Evolutionary conservation across 768 basidiomycete species (phyloP), one percentile per base, ranked within the genome.

Genomic region (Leccinellum luteum): DNA sequence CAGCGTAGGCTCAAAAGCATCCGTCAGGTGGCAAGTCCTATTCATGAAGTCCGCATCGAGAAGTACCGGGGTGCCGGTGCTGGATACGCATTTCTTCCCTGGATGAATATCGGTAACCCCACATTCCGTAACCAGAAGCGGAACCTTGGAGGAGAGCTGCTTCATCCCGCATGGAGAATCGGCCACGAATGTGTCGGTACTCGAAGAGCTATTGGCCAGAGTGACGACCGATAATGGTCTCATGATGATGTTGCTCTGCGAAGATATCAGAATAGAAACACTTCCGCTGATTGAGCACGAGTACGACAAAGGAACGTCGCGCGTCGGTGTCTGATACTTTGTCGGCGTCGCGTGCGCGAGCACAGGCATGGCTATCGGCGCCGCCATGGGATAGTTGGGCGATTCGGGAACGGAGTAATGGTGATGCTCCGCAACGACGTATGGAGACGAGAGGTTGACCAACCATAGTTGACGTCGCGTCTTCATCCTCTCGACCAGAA

Each of bases 401-500:
- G 57, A 53, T n/a, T 28, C 31, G 6, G 31, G 32, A 10, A 41
- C 15, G 45, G 10, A 21, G 28, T 19, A 9, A 41, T n/a, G 13
- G 5, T 13, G 6, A 17, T 23, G 28, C 4, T 31, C 50, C n/a
- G 38, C 51, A 23, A 32, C 8, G 27, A 41, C 25, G 7, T 14
- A 7, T 3, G 59, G 28, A 7, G 55, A 43, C 9, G 49, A 25
- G 10, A 43, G 13, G 41, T 43, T 43, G 41, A 19, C 50, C 54
- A 43, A 57, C 10, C 56, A 1, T 28, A 41, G 15, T 32, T 59
- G 61, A 31, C 56, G 64, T 21, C 56, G 67, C n/a, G 55, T 45
- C 32, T 59, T 69, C 64, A 66, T 69, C 55, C 58, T 63, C 54
- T 67, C 66, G 34, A 67, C 66, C 32, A 67, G 55, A 34, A 67